Percentiles rank a stretch among this genome's conserved stretches.
phyloP scores from a whole-genome alignment of 148 eudicot genomes.

The Persicaria maculosa region DNA sequence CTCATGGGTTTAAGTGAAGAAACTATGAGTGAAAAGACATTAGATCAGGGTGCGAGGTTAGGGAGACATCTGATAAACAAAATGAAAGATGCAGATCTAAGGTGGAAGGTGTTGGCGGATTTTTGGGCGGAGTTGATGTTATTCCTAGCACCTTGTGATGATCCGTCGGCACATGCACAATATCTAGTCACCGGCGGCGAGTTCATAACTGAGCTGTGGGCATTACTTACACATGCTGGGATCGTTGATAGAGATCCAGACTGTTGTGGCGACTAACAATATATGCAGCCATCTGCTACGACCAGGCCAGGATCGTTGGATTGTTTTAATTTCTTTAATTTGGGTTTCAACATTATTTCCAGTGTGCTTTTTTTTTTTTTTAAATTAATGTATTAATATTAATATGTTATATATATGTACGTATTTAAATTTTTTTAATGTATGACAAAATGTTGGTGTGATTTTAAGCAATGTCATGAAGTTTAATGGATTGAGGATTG shows the following conservation, averaged over 20 bases:
- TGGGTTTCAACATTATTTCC: no score
- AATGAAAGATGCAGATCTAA: not conserved
- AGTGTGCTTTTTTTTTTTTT: no score
- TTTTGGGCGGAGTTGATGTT: not conserved
- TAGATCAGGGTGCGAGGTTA: not conserved
- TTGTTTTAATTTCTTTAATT: no score
- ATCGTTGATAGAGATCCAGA: not conserved
- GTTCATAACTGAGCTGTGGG: not conserved
- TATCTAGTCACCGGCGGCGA: not conserved
- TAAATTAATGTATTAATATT: no score
- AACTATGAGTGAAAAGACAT: not conserved
- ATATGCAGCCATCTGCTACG: no score
- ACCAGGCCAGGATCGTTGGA: no score
- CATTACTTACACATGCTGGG: not conserved
- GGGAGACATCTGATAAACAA: not conserved
- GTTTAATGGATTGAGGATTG: no score
- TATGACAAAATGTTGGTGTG: no score
- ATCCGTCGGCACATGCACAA: not conserved
- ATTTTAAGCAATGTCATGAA: no score
- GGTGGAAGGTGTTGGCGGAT: constrained; percentile 4
- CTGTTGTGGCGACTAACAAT: no score
- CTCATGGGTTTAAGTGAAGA: not conserved
- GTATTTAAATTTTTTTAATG: no score
- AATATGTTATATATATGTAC: no score
- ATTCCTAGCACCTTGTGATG: not conserved